Conservation (phyloP, 164 flowering plant species). For the Cinnamomum micranthum region DNA sequence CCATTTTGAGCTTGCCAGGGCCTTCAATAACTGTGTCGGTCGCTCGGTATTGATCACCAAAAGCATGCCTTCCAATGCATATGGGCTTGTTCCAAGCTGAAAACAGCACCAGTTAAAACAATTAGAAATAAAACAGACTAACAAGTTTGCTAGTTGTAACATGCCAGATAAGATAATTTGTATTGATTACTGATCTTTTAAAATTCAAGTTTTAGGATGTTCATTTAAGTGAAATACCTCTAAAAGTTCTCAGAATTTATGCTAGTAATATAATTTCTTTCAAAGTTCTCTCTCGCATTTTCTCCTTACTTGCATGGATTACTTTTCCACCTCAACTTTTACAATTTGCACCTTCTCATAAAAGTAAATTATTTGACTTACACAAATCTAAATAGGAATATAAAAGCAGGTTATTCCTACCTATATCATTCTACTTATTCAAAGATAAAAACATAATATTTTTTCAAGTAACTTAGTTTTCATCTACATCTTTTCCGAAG, state of each 20-base stretch:
- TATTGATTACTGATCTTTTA: neutral
- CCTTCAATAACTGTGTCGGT: constrained; percentile 93
- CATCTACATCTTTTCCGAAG: no score
- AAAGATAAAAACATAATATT: no score
- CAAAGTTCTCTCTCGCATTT: neutral
- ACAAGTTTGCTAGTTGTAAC: neutral
- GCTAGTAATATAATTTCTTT: neutral
- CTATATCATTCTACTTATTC: no score
- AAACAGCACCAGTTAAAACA: neutral
- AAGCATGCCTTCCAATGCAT: constrained; percentile 98
- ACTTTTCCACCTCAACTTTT: no score
- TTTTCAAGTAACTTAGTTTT: no score
- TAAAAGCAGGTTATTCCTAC: neutral
- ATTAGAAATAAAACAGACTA: neutral
- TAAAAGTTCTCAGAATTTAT: neutral
- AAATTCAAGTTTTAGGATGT: neutral
- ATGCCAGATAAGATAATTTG: neutral
- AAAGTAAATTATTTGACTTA: neutral
- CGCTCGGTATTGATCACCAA: constrained; percentile 94
- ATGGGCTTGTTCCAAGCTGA: constrained; percentile 95
- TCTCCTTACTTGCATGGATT: no score
- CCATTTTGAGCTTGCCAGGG: constrained; percentile 83
- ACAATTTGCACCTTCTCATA: no score
- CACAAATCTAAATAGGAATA: neutral
- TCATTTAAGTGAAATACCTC: no score